These are phyloP conservation scores for Achaetomium macrosporum DNA, from an alignment of 2,329 filamentous ascomycete genomes.

Conservation along the genomic window DNA sequence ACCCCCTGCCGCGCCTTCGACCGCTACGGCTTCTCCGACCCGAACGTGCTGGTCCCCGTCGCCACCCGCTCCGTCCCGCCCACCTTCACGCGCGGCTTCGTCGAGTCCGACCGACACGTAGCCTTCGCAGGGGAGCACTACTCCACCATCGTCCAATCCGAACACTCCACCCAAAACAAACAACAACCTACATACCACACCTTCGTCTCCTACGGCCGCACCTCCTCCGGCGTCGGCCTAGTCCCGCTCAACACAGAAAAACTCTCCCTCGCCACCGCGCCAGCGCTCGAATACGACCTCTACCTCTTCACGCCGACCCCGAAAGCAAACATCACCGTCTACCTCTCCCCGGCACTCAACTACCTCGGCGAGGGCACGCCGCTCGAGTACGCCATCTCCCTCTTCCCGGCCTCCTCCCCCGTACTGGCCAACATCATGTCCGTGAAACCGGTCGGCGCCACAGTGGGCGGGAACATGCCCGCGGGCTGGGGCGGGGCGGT, in stretches of 20 bases:
- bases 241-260: conserved; percentile 47
- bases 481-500: conserved; percentile 39
- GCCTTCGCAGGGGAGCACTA: conserved; percentile 51
- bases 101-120: conserved; percentile 55
- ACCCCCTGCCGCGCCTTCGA: conserved; percentile 41
- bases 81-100: conserved; percentile 51
- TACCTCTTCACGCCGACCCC: conserved; percentile 52
- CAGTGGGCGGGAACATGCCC: conserved; percentile 38
- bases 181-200: conserved; percentile 43
- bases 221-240: conserved; percentile 51
- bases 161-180: background rate
- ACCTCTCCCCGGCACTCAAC: conserved; percentile 49
- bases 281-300: conserved; percentile 54
- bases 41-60: conserved; percentile 50
- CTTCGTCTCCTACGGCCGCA: conserved; percentile 52
- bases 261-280: conserved; percentile 42
- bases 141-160: conserved; percentile 34
- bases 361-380: conserved; percentile 45
- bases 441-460: conserved; percentile 37
- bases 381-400: conserved; percentile 45
- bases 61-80: conserved; percentile 42
- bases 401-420: conserved; percentile 37
- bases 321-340: conserved; percentile 41
- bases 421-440: conserved; percentile 26
- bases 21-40: conserved; percentile 35